Evolutionary conservation across 2,329 filamentous ascomycete genomes (phyloP).

Genomic region (Rhynchosporium agropyri): DNA sequence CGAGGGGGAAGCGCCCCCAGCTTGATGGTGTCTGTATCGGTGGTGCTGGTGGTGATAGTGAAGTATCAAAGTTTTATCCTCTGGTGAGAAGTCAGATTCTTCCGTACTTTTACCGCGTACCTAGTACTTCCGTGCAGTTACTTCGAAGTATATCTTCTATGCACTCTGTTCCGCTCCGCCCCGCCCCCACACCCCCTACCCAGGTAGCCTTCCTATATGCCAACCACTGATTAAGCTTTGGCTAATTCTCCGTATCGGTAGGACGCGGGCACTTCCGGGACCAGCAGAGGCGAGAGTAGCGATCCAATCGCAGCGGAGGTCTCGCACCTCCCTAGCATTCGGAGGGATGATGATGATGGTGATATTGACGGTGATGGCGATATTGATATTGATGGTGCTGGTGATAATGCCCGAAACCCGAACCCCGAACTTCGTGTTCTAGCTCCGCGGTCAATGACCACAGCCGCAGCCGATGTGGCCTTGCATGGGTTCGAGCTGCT

Average conservation of each 20-base stretch:
- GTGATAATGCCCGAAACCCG: too few species aligned
- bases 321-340: neutral
- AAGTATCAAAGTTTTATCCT: neutral
- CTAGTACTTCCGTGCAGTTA: neutral
- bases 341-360: neutral
- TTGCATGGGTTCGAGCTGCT: neutral
- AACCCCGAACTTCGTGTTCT: too few species aligned
- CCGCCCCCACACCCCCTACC: too few species aligned
- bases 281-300: neutral
- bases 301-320: neutral
- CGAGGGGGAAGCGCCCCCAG: neutral
- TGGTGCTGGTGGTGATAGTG: neutral
- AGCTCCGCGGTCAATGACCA: neutral
- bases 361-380: too few species aligned
- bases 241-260: neutral
- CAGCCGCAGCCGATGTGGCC: neutral
- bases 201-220: neutral
- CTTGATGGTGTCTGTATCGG: neutral
- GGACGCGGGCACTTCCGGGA: neutral
- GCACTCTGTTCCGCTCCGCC: too few species aligned
- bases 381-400: too few species aligned
- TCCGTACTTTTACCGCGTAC: too few species aligned
- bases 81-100: constrained; percentile 1
- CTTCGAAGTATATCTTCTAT: neutral
- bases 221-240: neutral